Conservation (phyloP, 2,329 filamentous ascomycete species). For the Beauveria rudraprayagi region DNA sequence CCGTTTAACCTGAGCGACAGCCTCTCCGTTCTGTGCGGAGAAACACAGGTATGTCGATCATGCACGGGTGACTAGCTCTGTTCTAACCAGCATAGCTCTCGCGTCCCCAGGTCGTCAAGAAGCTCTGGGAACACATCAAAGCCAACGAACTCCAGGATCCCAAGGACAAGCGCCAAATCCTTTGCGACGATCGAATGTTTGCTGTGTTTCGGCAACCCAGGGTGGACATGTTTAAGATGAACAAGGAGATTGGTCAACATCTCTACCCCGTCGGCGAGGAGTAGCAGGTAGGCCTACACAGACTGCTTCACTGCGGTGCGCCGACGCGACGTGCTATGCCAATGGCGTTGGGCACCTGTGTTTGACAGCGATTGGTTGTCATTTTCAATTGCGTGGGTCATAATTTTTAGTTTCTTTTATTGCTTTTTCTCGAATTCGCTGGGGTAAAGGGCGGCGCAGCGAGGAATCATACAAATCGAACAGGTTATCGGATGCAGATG, state of each 20-base stretch:
- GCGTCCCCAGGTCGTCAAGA: slow-evolving; percentile 90
- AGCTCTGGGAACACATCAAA: slow-evolving; percentile 94
- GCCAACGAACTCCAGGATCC: slow-evolving; percentile 83
- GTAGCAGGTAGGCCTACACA: slow-evolving; percentile 13
- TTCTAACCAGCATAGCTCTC: slow-evolving; percentile 53
- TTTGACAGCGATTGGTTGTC: not conserved
- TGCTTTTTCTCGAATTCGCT: not conserved
- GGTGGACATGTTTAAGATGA: slow-evolving; percentile 99
- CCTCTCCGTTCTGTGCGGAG: slow-evolving; percentile 62
- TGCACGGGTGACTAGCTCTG: not conserved
- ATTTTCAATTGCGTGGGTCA: not conserved
- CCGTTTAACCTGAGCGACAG: slow-evolving; percentile 66
- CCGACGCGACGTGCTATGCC: not conserved
- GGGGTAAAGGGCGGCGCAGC: slow-evolving; percentile 3
- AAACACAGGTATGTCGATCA: slow-evolving; percentile 48
- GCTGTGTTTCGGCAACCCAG: slow-evolving; percentile 85
- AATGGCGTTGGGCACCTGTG: slow-evolving; percentile 5
- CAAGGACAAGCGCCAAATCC: slow-evolving; percentile 82
- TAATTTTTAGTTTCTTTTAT: not conserved
- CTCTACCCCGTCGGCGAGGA: slow-evolving; percentile 77
- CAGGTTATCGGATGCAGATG: not conserved
- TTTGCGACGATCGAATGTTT: slow-evolving; percentile 85
- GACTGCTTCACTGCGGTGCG: not conserved
- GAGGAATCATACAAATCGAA: not conserved
- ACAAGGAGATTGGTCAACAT: slow-evolving; percentile 86